Conservation (phyloP, 148 eudicot genomes). For the Fagopyrum esculentum region DNA sequence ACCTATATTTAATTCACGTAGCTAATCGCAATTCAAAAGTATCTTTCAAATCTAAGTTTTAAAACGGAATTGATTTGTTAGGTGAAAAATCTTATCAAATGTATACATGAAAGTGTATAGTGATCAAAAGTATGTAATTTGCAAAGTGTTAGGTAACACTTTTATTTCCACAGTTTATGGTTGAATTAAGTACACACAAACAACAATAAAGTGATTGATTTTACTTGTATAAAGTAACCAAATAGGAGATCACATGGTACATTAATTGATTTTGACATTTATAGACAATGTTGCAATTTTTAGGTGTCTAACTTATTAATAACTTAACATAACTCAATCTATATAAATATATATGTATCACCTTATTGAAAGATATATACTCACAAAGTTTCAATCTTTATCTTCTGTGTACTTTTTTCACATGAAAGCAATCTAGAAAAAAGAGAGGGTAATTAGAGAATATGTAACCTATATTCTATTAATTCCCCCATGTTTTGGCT, state of each 20-base stretch:
- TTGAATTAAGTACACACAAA: background rate
- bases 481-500: background rate
- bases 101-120: background rate
- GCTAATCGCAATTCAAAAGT: background rate
- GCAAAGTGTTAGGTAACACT: background rate
- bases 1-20: background rate
- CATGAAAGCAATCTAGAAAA: background rate
- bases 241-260: background rate
- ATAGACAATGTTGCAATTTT: background rate
- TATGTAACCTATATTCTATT: background rate
- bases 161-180: background rate
- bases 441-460: background rate
- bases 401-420: background rate
- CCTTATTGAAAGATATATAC: too few species aligned
- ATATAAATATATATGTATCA: too few species aligned
- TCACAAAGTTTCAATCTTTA: background rate
- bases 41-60: background rate
- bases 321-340: background rate
- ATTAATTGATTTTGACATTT: background rate
- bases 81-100: slow-evolving; percentile 3
- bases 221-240: background rate
- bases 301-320: background rate
- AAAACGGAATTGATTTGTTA: background rate
- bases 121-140: background rate
- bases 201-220: background rate